phyloP scores from a whole-genome alignment of 106 monocot genomes.

The Posidonia australis region DNA sequence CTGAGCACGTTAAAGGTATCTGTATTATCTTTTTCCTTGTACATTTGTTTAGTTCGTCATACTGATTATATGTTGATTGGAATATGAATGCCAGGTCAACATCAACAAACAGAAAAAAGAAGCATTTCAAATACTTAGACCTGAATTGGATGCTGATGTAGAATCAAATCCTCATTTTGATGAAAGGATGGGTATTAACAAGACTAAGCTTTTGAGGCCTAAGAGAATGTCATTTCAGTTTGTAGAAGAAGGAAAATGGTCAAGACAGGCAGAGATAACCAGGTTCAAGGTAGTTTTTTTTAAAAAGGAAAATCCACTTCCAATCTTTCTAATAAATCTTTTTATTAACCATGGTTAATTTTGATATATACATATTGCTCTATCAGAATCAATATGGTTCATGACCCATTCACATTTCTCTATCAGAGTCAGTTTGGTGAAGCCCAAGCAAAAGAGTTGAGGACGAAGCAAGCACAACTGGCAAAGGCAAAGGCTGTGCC shows the following conservation, averaged over 20 bases:
- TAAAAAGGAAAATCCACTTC: background rate
- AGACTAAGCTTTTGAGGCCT: slow-evolving; percentile 70
- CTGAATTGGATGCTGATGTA: slow-evolving; percentile 60
- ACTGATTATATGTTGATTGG: background rate
- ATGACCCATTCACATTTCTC: background rate
- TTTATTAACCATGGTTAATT: background rate
- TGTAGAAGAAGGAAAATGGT: slow-evolving; percentile 93
- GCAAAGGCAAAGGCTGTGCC: slow-evolving; percentile 84
- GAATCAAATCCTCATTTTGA: slow-evolving; percentile 63
- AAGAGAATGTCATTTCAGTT: slow-evolving; percentile 88
- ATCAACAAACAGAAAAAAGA: slow-evolving; percentile 99
- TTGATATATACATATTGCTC: background rate
- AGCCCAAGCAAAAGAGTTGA: slow-evolving; percentile 85
- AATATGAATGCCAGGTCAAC: slow-evolving; percentile 52
- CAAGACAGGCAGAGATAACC: slow-evolving; percentile 71
- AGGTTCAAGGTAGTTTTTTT: slow-evolving; percentile 57
- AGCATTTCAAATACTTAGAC: slow-evolving; percentile 90
- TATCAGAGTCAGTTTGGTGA: slow-evolving; percentile 96
- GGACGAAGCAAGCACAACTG: slow-evolving; percentile 77
- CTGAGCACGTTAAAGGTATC: slow-evolving; percentile 90
- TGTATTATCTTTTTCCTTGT: background rate
- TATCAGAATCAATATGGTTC: slow-evolving; percentile 83
- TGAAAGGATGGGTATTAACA: slow-evolving; percentile 73
- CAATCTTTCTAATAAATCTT: background rate
- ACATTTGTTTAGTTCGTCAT: background rate